phyloP scores from a whole-genome alignment of 176 grass and related monocot genomes.

The Oryza glaberrima region DNA sequence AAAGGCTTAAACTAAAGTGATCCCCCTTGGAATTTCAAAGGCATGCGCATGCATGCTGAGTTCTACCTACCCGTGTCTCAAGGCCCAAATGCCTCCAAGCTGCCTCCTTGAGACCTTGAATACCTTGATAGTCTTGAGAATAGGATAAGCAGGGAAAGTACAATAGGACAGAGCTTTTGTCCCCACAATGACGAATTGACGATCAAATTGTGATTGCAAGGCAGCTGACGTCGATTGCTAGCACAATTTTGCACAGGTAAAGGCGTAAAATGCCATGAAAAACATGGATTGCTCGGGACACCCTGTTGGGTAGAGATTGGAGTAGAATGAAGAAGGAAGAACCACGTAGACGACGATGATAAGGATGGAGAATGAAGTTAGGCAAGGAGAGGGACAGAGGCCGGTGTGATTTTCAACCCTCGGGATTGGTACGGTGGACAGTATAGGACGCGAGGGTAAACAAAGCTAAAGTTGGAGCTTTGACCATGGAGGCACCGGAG shows the following conservation, averaged over 20 bases:
- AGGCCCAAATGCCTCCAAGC: slow-evolving; percentile 33
- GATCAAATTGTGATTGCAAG: not conserved
- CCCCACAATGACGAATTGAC: not conserved
- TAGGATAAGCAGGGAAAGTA: not conserved
- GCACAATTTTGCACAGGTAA: not conserved
- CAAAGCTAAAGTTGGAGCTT: not conserved
- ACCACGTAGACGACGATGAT: not conserved
- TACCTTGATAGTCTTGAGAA: not conserved
- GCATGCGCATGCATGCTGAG: slow-evolving; percentile 15
- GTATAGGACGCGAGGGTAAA: not conserved
- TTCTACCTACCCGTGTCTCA: slow-evolving; percentile 33
- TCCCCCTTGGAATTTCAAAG: slow-evolving; percentile 1
- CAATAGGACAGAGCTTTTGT: not conserved
- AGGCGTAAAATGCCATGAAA: not conserved
- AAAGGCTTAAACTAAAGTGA: not conserved
- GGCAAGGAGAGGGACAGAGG: not conserved
- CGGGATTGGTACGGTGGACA: not conserved
- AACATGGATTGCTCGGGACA: not conserved
- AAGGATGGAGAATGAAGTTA: not conserved
- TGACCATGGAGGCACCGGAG: not conserved
- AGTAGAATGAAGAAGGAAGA: not conserved
- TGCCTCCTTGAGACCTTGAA: not conserved
- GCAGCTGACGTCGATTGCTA: not conserved
- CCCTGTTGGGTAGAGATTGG: no score
- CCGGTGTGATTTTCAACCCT: not conserved